Evolutionary conservation across 108 stramenopile species (phyloP), one percentile per base, ranked within the genome.

Genomic region (Skeletonema costatum): DNA sequence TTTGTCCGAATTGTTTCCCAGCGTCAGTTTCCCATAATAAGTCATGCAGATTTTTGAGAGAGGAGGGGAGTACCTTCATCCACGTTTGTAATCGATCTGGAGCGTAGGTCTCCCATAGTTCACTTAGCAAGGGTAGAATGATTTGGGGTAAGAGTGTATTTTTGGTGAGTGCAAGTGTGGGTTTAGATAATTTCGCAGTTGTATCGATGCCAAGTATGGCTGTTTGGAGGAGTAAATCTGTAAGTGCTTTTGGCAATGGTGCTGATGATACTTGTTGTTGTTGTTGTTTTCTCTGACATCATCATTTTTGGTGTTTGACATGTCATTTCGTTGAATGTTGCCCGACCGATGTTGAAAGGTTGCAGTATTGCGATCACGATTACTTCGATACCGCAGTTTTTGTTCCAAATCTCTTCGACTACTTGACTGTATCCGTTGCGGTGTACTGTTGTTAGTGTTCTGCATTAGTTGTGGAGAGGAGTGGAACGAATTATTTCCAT

Each of bases 131-230:
- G 1, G 80, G 80, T 9, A 75, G 11, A 10, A 81, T 66, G 21
- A 81, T 32, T 38, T 81, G 80, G 3, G 74, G 77, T 33, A 77
- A 32, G 8, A 77, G 33, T 21, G 70, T 77, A 53, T 77, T 77
- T 33, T 53, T 68, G 17, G 77, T 65, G 0, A 77, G 63, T 33
- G 48, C 80, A 75, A 35, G 0, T n/a, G 80, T 81, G 1, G 80
- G 80, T 51, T 60, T 65, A 19, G 80, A 74, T n/a, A 81, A 32
- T 63, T 75, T 75, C 38, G 80, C 80, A 14, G 80, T 81, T 4
- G 80, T 70, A 48, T 75, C 72, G 25, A 81, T 81, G 0, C 80
- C 80, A 30, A 81, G 63, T 16, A 81, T 61, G 21, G 80, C 80
- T 35, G 80, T 81, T 29, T 75, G 80, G 16, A 81, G 68, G 2